Conservation (phyloP, 345 rosid species). For the Arabidopsis arenosa region DNA sequence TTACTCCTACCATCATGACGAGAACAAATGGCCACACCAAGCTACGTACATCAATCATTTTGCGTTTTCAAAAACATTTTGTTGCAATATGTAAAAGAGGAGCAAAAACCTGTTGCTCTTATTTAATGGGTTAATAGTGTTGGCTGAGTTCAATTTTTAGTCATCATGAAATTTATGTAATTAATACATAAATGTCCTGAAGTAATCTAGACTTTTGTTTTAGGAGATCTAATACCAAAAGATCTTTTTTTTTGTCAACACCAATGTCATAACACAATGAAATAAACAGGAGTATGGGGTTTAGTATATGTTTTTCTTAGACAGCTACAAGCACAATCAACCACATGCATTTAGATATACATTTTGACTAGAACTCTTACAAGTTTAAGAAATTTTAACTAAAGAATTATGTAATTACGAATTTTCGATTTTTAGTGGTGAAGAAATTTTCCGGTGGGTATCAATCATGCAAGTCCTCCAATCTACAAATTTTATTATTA, state of each 20-base stretch:
- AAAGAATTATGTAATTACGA: too few species aligned
- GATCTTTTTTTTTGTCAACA: not conserved
- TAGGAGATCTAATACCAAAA: not conserved
- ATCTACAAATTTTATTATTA: not conserved
- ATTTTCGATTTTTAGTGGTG: too few species aligned
- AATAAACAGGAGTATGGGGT: not conserved
- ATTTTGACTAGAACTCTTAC: not conserved
- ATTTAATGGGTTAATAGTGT: not conserved
- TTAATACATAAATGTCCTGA: not conserved
- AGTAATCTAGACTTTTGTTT: not conserved
- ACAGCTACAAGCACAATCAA: slow-evolving; percentile 1
- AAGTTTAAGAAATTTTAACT: not conserved
- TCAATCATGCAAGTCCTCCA: not conserved
- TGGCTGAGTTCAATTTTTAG: not conserved
- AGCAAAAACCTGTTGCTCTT: not conserved
- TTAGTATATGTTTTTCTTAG: not conserved
- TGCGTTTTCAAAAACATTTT: not conserved
- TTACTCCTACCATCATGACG: not conserved
- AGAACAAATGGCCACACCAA: not conserved
- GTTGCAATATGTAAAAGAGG: slow-evolving; percentile 2
- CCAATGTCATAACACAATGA: not conserved
- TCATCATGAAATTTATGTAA: not conserved
- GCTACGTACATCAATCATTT: not conserved
- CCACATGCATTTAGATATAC: not conserved
- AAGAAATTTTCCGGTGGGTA: too few species aligned